Base-by-base conservation (phyloP, 1,284 basidiomycete genomes). In the Entoloma clypeatum region DNA sequence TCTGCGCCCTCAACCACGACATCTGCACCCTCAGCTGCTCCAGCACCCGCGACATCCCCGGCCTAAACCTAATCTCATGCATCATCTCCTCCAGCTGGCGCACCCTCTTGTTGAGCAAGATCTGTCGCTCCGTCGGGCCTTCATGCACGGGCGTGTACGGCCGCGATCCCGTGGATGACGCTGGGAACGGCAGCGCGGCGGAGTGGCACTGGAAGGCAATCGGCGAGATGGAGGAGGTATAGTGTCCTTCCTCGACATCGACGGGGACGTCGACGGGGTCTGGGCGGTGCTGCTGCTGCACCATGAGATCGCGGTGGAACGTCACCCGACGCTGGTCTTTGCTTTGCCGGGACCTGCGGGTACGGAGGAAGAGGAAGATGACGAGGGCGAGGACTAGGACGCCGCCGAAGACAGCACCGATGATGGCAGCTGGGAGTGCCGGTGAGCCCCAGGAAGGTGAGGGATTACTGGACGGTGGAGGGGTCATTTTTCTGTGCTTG, bases 301-400 rank as follows among this genome's bases (percentile, higher is more conserved):
- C 45, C 52, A 53, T 51, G 11, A 48, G 7, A 21, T 51, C 43
- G 11, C 44, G 45, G 25, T 46, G 28, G 34, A 51, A 53, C 1
- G 47, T 49, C 5, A 49, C 13, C 10, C 47, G 45, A 4, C 39
- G 38, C 5, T 14, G 24, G n/a, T 14, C 25, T 25, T 19, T 26
- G 25, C n/a, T 16, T 3, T 33, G 13, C 6, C 36, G 29, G 9
- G 37, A 43, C 4, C 48, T 47, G 6, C 47, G 45, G 5, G 16
- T 43, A 11, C 31, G 17, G 10, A 47, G 5, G 40, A 49, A 3
- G 9, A 37, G 26, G 7, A 48, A 3, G 10, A 48, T 32, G 14
- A 28, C 37, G 13, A 49, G 14, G 26, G 49, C 5, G 4, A 38
- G 25, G 11, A 53, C 23, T 17, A 51, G 9, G 21, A 42, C 23